These are phyloP conservation scores for Scedosporium apiospermum DNA, from an alignment of 2,329 filamentous ascomycete genomes.

Conservation along the genomic window DNA sequence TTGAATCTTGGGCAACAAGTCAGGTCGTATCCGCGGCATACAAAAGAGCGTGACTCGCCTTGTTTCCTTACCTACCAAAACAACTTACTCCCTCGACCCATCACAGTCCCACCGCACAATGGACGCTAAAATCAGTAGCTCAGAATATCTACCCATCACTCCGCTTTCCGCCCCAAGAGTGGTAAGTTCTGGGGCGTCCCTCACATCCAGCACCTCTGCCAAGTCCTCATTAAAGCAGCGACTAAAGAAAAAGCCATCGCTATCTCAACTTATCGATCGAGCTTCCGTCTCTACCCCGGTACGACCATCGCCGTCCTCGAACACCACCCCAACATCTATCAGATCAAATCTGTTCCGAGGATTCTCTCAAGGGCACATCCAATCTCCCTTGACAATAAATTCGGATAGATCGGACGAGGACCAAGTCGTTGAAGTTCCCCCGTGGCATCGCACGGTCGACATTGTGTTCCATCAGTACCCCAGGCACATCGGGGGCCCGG, in stretches of 20 bases:
- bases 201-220: neutral
- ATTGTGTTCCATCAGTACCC: slow-evolving; percentile 21
- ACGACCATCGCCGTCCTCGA: neutral
- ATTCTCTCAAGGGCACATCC: neutral
- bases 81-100: neutral
- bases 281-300: neutral
- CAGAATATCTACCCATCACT: neutral
- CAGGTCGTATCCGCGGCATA: too few relatives aligned
- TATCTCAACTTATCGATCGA: neutral
- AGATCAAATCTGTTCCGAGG: neutral
- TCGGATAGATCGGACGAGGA: neutral
- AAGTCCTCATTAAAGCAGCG: neutral
- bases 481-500: slow-evolving; percentile 4
- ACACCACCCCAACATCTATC: neutral
- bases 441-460: slow-evolving; percentile 27
- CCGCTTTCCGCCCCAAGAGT: neutral
- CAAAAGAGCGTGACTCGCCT: too few relatives aligned
- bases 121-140: neutral
- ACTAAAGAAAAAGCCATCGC: neutral
- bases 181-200: neutral
- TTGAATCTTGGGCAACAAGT: too few relatives aligned
- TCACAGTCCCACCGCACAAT: neutral
- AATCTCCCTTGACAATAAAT: neutral
- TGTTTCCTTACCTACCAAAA: neutral
- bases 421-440: slow-evolving; percentile 6